phyloP scores from a whole-genome alignment of 2,329 filamentous ascomycete species.

The Albophoma yamanashiensis region DNA sequence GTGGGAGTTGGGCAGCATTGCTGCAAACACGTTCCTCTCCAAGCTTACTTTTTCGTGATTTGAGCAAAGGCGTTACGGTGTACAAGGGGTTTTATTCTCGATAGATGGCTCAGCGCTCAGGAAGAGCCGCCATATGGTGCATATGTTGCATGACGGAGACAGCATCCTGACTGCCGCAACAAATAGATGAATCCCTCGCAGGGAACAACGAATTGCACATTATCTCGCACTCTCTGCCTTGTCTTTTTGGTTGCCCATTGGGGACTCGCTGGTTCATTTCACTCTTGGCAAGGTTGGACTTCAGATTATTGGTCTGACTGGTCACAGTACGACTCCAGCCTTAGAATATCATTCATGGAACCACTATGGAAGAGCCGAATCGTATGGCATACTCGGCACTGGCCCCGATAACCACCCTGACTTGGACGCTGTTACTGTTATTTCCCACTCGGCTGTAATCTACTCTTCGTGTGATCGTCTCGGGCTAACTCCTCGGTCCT shows the following conservation, averaged over 20 bases:
- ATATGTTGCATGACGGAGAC: background rate
- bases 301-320: background rate
- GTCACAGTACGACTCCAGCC: background rate
- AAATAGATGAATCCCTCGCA: background rate
- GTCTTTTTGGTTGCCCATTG: background rate
- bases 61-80: background rate
- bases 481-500: background rate
- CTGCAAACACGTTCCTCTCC: constrained; percentile 4
- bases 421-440: background rate
- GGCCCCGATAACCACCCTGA: background rate
- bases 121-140: background rate
- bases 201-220: background rate
- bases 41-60: background rate
- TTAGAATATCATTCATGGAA: background rate
- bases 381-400: background rate
- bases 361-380: background rate
- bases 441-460: background rate
- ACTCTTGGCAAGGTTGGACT: background rate
- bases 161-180: background rate
- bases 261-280: too few relatives aligned
- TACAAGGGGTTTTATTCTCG: background rate
- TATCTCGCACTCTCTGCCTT: background rate
- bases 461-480: background rate
- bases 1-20: constrained; percentile 7
- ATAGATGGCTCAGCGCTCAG: background rate